Base-by-base conservation (phyloP, 2,329 filamentous ascomycete species). In the Monosporascus sp. region DNA sequence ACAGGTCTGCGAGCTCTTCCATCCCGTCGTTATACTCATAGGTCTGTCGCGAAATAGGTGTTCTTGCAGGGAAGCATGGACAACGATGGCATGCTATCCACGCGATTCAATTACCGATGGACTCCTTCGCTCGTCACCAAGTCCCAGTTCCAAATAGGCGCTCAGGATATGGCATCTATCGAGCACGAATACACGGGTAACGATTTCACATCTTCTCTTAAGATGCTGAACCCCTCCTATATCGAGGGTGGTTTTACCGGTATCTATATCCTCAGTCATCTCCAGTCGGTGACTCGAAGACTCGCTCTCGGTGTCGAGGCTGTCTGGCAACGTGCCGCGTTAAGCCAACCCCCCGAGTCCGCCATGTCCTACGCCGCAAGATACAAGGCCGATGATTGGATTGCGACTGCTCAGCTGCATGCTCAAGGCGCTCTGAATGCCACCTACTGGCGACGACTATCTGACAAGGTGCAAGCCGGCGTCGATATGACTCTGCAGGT, bases 11-110 rank as follows among this genome's bases (percentile, higher is more conserved):
- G 55, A 41, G n/a, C 49, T 49, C 8, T 27, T 31, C 48, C 41
- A 46, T 19, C 46, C 40, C 49, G 48, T 45, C 40, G 26, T 48
- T 22, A 45, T 51, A 49, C 50, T 49, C 40, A 55, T 24, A 22
- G 41, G 16, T 55, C 27, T 31, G 49, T 53, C 47, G 55, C 54
- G 58, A 35, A 37, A 55, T 62, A 97, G 93, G 82, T 96, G 55
- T 97, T 99, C 73, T 85, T 94, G 74, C 94, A 99, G 83, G 94
- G 89, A 62, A 96, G 91, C 70, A 75, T 97, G 70, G 93, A 97
- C 72, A 97, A 94, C 70, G 91, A 97, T 67, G 89, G 92, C 57
- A 83, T 87, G 61, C 83, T 99, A 63, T 88, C 86, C 57, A 90
- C 89, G 51, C 87, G 93, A 70, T 92, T 93, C 78, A 99, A 99